These are phyloP conservation scores for Boletellus ananiceps DNA, from an alignment of 768 basidiomycete genomes.

Conservation along the genomic window DNA sequence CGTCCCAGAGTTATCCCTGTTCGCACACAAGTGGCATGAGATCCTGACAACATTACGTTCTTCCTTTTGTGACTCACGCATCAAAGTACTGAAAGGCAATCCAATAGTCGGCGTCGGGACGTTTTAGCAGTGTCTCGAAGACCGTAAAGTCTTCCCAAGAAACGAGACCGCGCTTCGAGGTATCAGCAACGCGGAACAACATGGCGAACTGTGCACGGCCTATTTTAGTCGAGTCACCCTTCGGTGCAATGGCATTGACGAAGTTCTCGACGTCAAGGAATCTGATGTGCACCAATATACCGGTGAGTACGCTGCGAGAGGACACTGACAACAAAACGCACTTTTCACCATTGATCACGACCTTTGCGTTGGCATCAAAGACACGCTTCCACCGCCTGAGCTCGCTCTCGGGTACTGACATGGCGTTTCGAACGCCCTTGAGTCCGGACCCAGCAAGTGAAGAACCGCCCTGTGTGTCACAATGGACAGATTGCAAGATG, in stretches of 20 bases:
- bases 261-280: slow-evolving; percentile 86
- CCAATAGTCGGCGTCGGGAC: slow-evolving; percentile 95
- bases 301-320: slow-evolving; percentile 18
- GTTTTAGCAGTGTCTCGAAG: slow-evolving; percentile 89
- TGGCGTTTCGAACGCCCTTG: slow-evolving; percentile 60
- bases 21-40: slow-evolving; percentile 8
- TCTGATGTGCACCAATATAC: slow-evolving; percentile 37
- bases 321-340: slow-evolving; percentile 37
- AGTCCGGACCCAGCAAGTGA: slow-evolving; percentile 53
- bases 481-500: slow-evolving; percentile 48
- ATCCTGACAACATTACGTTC: background rate
- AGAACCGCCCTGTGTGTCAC: slow-evolving; percentile 41
- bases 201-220: slow-evolving; percentile 85
- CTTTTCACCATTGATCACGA: slow-evolving; percentile 73
- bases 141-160: slow-evolving; percentile 96
- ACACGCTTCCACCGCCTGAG: slow-evolving; percentile 83
- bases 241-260: slow-evolving; percentile 91
- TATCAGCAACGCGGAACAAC: slow-evolving; percentile 86
- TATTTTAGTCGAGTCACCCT: slow-evolving; percentile 80
- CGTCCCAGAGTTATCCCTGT: slow-evolving; percentile 83
- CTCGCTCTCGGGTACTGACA: slow-evolving; percentile 75
- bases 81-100: slow-evolving; percentile 97
- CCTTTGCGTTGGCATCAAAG: slow-evolving; percentile 81
- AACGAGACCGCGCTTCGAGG: slow-evolving; percentile 66
- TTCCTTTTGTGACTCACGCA: slow-evolving; percentile 54